Evolutionary conservation across 495 filamentous ascomycete species (phyloP).

Genomic region (Tuber borchii): DNA sequence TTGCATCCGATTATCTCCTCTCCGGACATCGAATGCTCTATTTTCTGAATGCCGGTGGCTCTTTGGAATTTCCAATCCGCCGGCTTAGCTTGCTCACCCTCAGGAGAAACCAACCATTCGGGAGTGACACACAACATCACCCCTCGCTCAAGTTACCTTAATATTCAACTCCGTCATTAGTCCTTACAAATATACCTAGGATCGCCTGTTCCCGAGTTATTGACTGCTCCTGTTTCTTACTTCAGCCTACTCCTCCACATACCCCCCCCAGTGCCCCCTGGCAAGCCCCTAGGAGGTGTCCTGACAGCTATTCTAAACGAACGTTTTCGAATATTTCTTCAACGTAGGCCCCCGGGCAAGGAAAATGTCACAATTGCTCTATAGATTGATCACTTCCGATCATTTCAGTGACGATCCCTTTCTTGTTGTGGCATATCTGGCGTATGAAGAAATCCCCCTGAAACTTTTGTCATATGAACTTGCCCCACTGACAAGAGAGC

Average conservation of each 20-base stretch:
- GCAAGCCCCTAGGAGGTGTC: background rate
- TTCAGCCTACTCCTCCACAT: constrained; percentile 6
- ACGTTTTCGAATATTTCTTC: constrained; percentile 44
- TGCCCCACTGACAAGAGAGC: constrained; percentile 29
- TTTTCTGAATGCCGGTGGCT: background rate
- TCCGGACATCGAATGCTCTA: background rate
- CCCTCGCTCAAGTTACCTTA: constrained; percentile 23
- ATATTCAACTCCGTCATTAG: constrained; percentile 20
- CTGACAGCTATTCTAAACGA: constrained; percentile 10
- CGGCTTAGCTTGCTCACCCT: constrained; percentile 16
- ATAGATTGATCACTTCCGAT: constrained; percentile 72
- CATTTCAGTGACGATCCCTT: constrained; percentile 77
- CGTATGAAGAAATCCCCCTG: constrained; percentile 50
- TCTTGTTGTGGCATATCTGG: constrained; percentile 69
- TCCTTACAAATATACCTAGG: constrained; percentile 33
- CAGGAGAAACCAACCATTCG: constrained; percentile 15
- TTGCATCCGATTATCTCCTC: background rate
- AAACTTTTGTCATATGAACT: constrained; percentile 11
- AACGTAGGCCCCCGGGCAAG: constrained; percentile 22
- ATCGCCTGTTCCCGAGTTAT: constrained; percentile 22
- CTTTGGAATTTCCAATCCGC: background rate
- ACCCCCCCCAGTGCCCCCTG: background rate
- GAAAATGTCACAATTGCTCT: constrained; percentile 53
- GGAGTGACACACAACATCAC: constrained; percentile 28
- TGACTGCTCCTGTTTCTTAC: constrained; percentile 11